phyloP scores from a whole-genome alignment of 2,329 filamentous ascomycete species.

The Paracorniculantispora psalliotae region DNA sequence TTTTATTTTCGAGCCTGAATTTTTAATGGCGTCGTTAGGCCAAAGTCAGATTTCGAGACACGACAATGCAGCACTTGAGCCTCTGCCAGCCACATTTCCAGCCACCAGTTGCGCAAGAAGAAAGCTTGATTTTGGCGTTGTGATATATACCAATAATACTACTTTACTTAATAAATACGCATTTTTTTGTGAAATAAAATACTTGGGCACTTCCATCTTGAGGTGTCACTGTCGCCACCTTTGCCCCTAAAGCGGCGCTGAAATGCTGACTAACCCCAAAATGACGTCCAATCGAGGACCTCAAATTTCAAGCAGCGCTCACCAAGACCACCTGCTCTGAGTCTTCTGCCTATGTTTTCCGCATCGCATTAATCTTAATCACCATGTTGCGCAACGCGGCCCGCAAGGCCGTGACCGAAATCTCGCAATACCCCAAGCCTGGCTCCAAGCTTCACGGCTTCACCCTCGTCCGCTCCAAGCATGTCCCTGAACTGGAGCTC shows the following conservation, averaged over 20 bases:
- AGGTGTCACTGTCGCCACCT: background rate
- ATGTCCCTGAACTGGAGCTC: conserved; percentile 89
- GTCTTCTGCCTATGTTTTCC: background rate
- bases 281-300: background rate
- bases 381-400: conserved; percentile 50
- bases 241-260: conserved; percentile 3
- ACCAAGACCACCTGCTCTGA: background rate
- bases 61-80: background rate
- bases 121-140: no score
- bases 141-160: no score
- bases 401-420: conserved; percentile 65
- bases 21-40: background rate
- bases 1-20: background rate
- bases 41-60: background rate
- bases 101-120: no score
- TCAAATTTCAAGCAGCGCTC: background rate
- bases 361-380: background rate
- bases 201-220: no score
- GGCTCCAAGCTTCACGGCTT: conserved; percentile 92
- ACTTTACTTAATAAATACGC: no score
- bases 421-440: conserved; percentile 68
- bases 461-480: conserved; percentile 80
- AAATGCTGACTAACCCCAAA: conserved; percentile 10
- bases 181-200: no score
- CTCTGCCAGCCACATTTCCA: background rate